These are phyloP conservation scores for Acrocalymma vagum DNA, from an alignment of 2,329 filamentous ascomycete species.

Conservation along the genomic window DNA sequence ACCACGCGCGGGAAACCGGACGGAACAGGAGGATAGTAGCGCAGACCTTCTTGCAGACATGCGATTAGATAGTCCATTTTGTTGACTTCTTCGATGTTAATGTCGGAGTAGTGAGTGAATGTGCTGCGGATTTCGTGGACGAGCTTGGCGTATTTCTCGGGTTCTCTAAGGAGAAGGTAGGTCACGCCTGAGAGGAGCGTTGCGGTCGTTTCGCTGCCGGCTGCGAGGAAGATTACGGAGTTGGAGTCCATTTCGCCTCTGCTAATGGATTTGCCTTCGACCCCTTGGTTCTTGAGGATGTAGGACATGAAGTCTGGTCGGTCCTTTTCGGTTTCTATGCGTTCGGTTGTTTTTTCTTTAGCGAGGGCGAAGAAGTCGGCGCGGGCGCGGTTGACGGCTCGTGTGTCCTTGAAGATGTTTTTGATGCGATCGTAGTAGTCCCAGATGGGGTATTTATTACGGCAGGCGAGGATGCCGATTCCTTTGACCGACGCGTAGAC, in stretches of 20 bases:
- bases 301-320: slow-evolving; percentile 37
- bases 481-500: slow-evolving; percentile 20
- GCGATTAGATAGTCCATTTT: slow-evolving; percentile 39
- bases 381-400: slow-evolving; percentile 12
- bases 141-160: slow-evolving; percentile 23
- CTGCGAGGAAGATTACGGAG: slow-evolving; percentile 45
- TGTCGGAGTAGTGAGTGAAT: slow-evolving; percentile 26
- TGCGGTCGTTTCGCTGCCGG: slow-evolving; percentile 58
- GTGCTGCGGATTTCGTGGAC: slow-evolving; percentile 29
- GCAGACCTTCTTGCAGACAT: slow-evolving; percentile 31
- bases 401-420: slow-evolving; percentile 18
- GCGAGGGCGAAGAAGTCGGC: slow-evolving; percentile 24
- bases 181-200: slow-evolving; percentile 53
- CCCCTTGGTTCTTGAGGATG: slow-evolving; percentile 31
- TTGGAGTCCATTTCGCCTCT: slow-evolving; percentile 46
- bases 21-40: slow-evolving; percentile 38
- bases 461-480: slow-evolving; percentile 18
- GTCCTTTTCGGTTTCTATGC: slow-evolving; percentile 18
- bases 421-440: slow-evolving; percentile 20
- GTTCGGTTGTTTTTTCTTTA: slow-evolving; percentile 21
- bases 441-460: slow-evolving; percentile 26
- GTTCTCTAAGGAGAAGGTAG: slow-evolving; percentile 48
- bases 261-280: slow-evolving; percentile 20
- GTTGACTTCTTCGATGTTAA: slow-evolving; percentile 35
- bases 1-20: slow-evolving; percentile 39